Percentiles rank a stretch among this genome's conserved stretches.
These are phyloP conservation scores for Parathielavia appendiculata DNA, from an alignment of 495 filamentous ascomycete genomes.

Conservation along the genomic window DNA sequence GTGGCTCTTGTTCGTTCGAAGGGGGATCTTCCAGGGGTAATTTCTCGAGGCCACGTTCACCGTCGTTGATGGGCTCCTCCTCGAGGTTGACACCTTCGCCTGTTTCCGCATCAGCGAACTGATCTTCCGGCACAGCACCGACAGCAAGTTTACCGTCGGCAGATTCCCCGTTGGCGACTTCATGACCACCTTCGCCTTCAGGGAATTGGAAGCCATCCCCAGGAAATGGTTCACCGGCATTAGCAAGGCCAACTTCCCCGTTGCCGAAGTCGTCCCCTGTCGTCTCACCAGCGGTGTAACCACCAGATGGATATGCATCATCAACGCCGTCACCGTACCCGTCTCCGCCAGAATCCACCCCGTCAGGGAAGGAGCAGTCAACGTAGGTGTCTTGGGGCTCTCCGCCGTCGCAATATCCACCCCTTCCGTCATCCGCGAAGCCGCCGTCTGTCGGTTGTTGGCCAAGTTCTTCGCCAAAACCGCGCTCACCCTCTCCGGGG, in stretches of 20 bases:
- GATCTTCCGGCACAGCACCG: not conserved
- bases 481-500: slow-evolving; percentile 5
- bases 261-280: not conserved
- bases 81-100: not conserved
- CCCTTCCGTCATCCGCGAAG: not conserved
- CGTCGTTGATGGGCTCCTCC: not conserved
- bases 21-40: not conserved
- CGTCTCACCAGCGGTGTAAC: too few relatives aligned
- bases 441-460: not conserved
- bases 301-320: not conserved
- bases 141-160: slow-evolving; percentile 1
- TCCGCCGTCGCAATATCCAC: not conserved
- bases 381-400: not conserved
- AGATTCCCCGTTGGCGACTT: not conserved
- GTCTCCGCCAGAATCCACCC: not conserved
- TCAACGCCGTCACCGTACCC: not conserved
- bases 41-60: not conserved
- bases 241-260: not conserved
- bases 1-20: not conserved
- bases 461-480: slow-evolving; percentile 1
- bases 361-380: not conserved
- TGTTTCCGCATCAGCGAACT: slow-evolving; percentile 1
- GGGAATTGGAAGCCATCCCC: not conserved
- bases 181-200: not conserved
- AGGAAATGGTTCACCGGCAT: not conserved